phyloP scores from a whole-genome alignment of 495 filamentous ascomycete species.

The Penicillium chermesinum region DNA sequence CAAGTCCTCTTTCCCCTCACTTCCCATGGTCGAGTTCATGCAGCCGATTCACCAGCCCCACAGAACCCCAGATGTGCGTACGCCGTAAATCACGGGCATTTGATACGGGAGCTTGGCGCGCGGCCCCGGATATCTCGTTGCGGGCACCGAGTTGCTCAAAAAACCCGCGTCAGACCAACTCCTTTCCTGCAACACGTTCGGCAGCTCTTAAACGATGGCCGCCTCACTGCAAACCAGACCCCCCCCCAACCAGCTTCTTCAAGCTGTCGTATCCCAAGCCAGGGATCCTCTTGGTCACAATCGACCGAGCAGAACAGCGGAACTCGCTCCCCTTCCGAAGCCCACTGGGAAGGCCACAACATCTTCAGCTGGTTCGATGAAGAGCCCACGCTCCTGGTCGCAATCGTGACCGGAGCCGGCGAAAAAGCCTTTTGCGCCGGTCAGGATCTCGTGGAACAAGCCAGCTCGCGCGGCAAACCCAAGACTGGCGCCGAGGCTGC shows the following conservation, averaged over 20 bases:
- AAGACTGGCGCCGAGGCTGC: slow-evolving; percentile 5
- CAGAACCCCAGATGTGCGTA: too few relatives aligned
- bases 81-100: too few relatives aligned
- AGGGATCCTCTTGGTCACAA: slow-evolving; percentile 31
- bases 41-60: too few relatives aligned
- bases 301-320: slow-evolving; percentile 34
- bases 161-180: too few relatives aligned
- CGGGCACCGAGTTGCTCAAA: too few relatives aligned
- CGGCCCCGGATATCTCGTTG: too few relatives aligned
- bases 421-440: slow-evolving; percentile 37
- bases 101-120: too few relatives aligned
- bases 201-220: slow-evolving; percentile 1
- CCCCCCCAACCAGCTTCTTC: slow-evolving; percentile 17
- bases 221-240: slow-evolving; percentile 6
- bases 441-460: slow-evolving; percentile 31
- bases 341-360: slow-evolving; percentile 39
- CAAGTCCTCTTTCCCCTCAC: too few relatives aligned
- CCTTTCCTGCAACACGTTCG: too few relatives aligned
- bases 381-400: slow-evolving; percentile 41
- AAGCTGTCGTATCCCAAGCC: slow-evolving; percentile 28
- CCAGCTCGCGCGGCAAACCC: slow-evolving; percentile 9
- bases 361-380: slow-evolving; percentile 45
- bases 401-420: slow-evolving; percentile 44
- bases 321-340: slow-evolving; percentile 37
- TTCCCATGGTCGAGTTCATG: too few relatives aligned